Percentiles rank a stretch among this genome's conserved stretches.
Conservation (phyloP, 2,329 filamentous ascomycete genomes). For the Fusarium incarnatum region DNA sequence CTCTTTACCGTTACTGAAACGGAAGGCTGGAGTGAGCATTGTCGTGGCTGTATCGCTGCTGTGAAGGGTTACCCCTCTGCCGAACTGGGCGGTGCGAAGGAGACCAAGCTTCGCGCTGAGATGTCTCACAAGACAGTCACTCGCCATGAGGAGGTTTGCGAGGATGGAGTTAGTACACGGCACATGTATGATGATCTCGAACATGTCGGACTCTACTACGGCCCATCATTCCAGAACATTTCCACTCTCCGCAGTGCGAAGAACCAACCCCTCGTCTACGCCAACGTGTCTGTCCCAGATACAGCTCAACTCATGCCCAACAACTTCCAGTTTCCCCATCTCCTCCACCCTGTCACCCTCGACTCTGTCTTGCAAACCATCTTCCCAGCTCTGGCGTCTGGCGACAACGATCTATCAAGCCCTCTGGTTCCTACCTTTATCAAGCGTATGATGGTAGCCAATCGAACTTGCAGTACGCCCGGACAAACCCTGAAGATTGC, state of each 20-base stretch:
- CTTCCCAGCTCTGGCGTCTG: background rate
- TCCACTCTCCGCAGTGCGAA: background rate
- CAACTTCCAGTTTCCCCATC: background rate
- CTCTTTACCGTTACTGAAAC: background rate
- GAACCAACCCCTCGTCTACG: background rate
- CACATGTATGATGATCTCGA: background rate
- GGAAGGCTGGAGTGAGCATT: slow-evolving; percentile 3
- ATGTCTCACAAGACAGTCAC: background rate
- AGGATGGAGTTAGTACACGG: background rate
- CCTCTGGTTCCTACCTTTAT: background rate
- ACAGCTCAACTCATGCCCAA: background rate
- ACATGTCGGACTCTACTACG: background rate
- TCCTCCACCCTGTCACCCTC: background rate
- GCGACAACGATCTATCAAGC: background rate
- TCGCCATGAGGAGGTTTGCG: background rate
- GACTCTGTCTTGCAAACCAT: background rate
- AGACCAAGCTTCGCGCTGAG: background rate
- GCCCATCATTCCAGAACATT: background rate
- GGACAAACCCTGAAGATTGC: background rate
- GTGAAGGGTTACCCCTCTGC: background rate
- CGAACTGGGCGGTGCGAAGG: background rate
- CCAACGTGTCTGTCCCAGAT: background rate
- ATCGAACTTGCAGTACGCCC: background rate
- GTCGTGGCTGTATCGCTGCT: background rate
- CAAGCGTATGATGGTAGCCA: background rate